Evolutionary conservation across 2,329 filamentous ascomycete species (phyloP).

Genomic region (Cordyceps militaris): DNA sequence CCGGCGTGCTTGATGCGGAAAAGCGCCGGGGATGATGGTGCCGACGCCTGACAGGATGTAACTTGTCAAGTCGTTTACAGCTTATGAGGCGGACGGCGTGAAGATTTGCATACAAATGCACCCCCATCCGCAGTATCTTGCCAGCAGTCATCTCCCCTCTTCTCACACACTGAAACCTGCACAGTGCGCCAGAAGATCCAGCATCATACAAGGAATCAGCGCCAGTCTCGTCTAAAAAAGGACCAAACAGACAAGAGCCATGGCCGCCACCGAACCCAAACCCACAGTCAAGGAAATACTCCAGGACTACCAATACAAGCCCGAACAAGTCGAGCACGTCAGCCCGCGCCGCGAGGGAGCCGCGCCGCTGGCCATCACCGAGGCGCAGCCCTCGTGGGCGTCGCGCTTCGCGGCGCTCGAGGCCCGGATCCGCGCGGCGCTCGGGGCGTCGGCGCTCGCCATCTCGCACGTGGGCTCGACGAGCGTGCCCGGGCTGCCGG

Average conservation of each 20-base stretch:
- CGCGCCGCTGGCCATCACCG: constrained; percentile 10
- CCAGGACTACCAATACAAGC: constrained; percentile 9
- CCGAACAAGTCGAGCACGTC: constrained; percentile 11
- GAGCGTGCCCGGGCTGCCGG: constrained; percentile 35
- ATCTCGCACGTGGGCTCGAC: constrained; percentile 40
- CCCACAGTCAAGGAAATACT: not conserved
- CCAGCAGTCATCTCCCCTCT: not conserved
- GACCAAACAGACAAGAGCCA: not conserved
- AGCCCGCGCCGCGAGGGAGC: not conserved
- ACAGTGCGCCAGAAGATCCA: not conserved
- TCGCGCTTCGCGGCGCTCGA: constrained; percentile 20
- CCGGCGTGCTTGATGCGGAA: constrained; percentile 8
- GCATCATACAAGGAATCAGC: not conserved
- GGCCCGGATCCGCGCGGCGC: constrained; percentile 22
- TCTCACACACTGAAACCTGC: not conserved
- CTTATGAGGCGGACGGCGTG: not conserved
- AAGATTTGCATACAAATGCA: not conserved
- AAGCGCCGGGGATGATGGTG: not conserved
- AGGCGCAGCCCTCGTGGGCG: constrained; percentile 11
- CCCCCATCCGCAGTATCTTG: not conserved
- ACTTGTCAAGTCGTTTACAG: not conserved
- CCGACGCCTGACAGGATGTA: not conserved
- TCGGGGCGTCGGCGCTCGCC: constrained; percentile 23
- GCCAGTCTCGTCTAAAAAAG: not conserved
- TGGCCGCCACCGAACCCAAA: not conserved